A percentile compares a stretch with the other conserved stretches of the same genome.
Evolutionary conservation across 1,284 basidiomycete genomes (phyloP).

Genomic region (Hemileia vastatrix): DNA sequence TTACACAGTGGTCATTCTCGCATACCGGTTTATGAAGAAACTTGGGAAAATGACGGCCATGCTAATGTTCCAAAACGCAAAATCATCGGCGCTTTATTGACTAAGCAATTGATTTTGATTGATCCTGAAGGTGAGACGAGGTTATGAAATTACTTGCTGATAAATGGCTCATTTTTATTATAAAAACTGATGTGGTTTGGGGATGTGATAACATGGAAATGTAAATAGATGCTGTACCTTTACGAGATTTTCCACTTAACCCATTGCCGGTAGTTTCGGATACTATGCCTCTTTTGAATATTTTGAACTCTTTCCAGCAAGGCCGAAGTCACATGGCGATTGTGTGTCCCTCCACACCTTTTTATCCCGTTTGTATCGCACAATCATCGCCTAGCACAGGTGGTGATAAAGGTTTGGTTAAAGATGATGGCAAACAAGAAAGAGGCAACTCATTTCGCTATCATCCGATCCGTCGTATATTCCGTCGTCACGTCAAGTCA

Average conservation of each 20-base stretch:
- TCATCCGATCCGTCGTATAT: constrained; percentile 51
- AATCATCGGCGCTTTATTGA: constrained; percentile 13
- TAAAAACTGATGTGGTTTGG: too few relatives aligned
- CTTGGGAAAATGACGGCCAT: neutral
- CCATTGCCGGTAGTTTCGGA: constrained; percentile 74
- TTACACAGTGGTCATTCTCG: constrained; percentile 66
- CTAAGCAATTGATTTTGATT: constrained; percentile 19
- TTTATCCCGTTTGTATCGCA: constrained; percentile 48
- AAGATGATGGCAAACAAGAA: constrained; percentile 50
- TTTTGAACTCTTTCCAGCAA: constrained; percentile 82
- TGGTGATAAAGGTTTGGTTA: constrained; percentile 34
- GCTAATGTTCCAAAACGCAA: neutral
- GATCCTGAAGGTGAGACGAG: constrained; percentile 17
- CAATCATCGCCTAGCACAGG: constrained; percentile 33
- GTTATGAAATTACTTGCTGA: too few relatives aligned
- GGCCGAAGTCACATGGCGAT: constrained; percentile 85
- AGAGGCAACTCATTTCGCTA: constrained; percentile 49
- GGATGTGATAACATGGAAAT: too few relatives aligned
- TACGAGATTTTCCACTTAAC: constrained; percentile 69
- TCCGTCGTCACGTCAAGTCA: constrained; percentile 57
- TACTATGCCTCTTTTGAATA: constrained; percentile 73
- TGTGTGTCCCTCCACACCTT: constrained; percentile 50
- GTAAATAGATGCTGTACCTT: constrained; percentile 59
- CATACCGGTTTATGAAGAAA: constrained; percentile 47
- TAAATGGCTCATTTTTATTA: too few relatives aligned